Evolutionary conservation across 306 rosid genomes (phyloP).

Genomic region (Acacia confusa): DNA sequence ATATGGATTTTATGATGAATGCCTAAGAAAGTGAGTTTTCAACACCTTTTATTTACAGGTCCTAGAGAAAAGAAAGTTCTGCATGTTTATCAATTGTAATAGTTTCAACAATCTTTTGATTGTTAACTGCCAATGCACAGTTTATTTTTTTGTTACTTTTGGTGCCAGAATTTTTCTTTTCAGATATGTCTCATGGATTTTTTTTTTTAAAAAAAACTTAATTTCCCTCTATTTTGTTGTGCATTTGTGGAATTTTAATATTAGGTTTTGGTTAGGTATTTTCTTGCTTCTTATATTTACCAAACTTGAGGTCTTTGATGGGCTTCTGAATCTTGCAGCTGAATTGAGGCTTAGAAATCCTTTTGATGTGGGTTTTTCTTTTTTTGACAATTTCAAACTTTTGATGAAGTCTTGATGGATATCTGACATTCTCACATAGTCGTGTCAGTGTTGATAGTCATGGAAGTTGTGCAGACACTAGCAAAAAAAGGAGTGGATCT

Average conservation of each 20-base stretch:
- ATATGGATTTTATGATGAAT: conserved; percentile 95
- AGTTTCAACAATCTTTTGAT: conserved; percentile 13
- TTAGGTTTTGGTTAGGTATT: background rate
- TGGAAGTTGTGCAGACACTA: background rate
- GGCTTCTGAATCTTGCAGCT: conserved; percentile 10
- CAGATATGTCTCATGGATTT: background rate
- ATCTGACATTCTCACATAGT: background rate
- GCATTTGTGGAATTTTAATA: conserved; percentile 4
- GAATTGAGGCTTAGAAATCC: conserved; percentile 11
- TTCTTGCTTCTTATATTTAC: conserved; percentile 4
- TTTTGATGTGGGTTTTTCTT: background rate
- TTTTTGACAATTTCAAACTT: conserved; percentile 8
- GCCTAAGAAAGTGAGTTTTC: conserved; percentile 84
- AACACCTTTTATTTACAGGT: conserved; percentile 35
- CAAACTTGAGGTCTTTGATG: conserved; percentile 4
- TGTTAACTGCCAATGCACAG: background rate
- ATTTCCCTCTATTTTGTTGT: background rate
- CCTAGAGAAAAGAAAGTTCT: conserved; percentile 13
- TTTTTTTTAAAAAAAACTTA: background rate
- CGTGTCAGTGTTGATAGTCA: background rate
- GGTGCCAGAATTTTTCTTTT: background rate
- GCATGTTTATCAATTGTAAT: conserved; percentile 4
- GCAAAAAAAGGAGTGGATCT: background rate
- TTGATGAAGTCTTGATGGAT: background rate
- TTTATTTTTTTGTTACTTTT: background rate